A percentile compares a stretch with the other conserved stretches of the same genome.
Evolutionary conservation across 192 early-diverging fungal genomes (phyloP).

Genomic region (Coemansia sp.): DNA sequence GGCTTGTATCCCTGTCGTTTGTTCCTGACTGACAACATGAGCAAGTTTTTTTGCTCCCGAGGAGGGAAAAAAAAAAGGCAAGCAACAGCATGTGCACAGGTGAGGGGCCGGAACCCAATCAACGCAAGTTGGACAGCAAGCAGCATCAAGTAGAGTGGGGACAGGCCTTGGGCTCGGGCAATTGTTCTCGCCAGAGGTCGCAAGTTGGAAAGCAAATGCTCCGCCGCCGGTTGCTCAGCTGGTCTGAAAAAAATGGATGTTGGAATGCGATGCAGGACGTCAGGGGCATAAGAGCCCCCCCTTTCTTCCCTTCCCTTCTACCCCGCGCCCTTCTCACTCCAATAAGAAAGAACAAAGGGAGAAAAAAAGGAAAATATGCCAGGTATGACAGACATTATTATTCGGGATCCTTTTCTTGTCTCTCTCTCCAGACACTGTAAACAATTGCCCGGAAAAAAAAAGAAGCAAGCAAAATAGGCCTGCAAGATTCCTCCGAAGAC

Average conservation of each 20-base stretch:
- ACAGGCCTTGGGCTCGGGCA: slow-evolving; percentile 3
- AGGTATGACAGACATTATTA: neutral
- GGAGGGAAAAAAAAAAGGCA: neutral
- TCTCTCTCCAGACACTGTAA: neutral
- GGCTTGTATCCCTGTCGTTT: neutral
- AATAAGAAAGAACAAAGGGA: neutral
- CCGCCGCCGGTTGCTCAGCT: slow-evolving; percentile 3
- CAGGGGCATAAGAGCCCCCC: neutral
- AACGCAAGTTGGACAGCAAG: neutral
- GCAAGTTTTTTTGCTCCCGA: neutral
- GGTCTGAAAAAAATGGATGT: neutral
- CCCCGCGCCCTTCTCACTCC: neutral
- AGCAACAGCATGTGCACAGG: slow-evolving; percentile 6
- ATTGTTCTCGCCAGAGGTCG: slow-evolving; percentile 3
- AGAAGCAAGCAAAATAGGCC: neutral
- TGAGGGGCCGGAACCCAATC: slow-evolving; percentile 5
- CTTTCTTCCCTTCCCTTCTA: neutral
- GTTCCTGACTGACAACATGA: slow-evolving; percentile 2
- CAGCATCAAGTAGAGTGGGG: slow-evolving; percentile 6
- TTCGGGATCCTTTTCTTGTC: neutral
- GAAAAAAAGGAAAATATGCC: neutral
- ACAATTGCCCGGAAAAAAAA: neutral
- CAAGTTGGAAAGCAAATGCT: neutral
- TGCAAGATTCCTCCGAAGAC: slow-evolving; percentile 5
- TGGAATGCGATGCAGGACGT: slow-evolving; percentile 3